Percentiles rank a stretch among this genome's conserved stretches.
phyloP scores from a whole-genome alignment of 2,329 filamentous ascomycete species.

The Trichoderma pleuroti region DNA sequence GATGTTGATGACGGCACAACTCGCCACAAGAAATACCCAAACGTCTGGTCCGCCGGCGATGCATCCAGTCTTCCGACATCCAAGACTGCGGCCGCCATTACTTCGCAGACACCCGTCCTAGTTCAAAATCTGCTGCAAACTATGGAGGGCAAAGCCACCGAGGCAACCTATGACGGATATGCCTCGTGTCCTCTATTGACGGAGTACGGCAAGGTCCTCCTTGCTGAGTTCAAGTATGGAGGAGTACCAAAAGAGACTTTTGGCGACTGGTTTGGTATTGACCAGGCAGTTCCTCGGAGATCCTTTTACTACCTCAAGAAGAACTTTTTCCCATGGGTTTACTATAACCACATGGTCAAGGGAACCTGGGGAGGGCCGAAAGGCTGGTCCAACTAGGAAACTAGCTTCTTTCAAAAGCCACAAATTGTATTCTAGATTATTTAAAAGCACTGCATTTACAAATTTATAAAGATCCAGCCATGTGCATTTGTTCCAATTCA shows the following conservation, averaged over 20 bases:
- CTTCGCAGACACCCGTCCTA: slow-evolving; percentile 48
- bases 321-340: slow-evolving; percentile 66
- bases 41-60: slow-evolving; percentile 58
- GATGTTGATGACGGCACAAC: slow-evolving; percentile 53
- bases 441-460: not conserved
- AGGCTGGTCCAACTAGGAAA: slow-evolving; percentile 39
- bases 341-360: slow-evolving; percentile 57
- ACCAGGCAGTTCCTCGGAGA: slow-evolving; percentile 53
- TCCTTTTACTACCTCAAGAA: slow-evolving; percentile 63
- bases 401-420: not conserved
- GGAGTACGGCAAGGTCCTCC: slow-evolving; percentile 59
- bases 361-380: slow-evolving; percentile 60
- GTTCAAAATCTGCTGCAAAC: slow-evolving; percentile 46
- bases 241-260: slow-evolving; percentile 63
- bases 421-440: not conserved
- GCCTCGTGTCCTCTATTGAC: slow-evolving; percentile 53
- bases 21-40: slow-evolving; percentile 51
- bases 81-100: slow-evolving; percentile 54
- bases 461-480: not conserved
- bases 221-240: slow-evolving; percentile 64
- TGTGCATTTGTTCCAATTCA: not conserved
- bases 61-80: slow-evolving; percentile 57
- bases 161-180: slow-evolving; percentile 51
- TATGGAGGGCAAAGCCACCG: slow-evolving; percentile 43
- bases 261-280: slow-evolving; percentile 49